Evolutionary conservation across 495 filamentous ascomycete species (phyloP), one percentile per base, ranked within the genome.

Genomic region (Daldinia bambusicola): DNA sequence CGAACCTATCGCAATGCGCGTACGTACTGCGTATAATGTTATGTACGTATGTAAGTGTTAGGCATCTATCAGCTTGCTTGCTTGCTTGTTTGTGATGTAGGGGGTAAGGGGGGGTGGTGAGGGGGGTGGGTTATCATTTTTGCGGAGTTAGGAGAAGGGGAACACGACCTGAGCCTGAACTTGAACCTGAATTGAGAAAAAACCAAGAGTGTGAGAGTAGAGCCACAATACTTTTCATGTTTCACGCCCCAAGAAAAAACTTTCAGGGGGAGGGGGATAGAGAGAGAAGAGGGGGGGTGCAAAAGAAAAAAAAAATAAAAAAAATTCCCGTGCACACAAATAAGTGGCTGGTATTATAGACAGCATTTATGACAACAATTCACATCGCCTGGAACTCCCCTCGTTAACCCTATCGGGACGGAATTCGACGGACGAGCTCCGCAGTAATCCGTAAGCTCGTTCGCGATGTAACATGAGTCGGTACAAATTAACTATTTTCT

Each of bases 321-420:
- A n/a, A n/a, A n/a, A n/a, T n/a, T 55, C 71, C 67, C 67, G 62
- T 74, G 62, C 71, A 41, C 71, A 70, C 71, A 74, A 74, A 74
- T 74, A 74, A 74, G 71, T 74, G 71, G 71, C 71, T 74, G 71
- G 71, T 70, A 74, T 63, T 74, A 74, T 74, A 74, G 45, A 73
- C 63, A 66, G 50, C 50, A 58, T 32, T 36, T 36, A 36, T 58
- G 22, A 36, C 40, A 62, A 45, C 58, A 50, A 52, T 58, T 60
- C 63, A 59, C 63, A 59, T 59, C 48, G 55, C 43, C 22, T 40
- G 22, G 48, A 26, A 52, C 51, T 37, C 30, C 30, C 9, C 37
- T 38, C 31, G 51, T 41, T 43, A 26, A 26, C 34, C 61, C 60
- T 72, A 68, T 72, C 70, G 55, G 43, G 61, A 72, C 69, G 53